These are phyloP conservation scores for Nannochloropsis gaditana DNA, from an alignment of 108 stramenopile genomes.

Conservation along the genomic window DNA sequence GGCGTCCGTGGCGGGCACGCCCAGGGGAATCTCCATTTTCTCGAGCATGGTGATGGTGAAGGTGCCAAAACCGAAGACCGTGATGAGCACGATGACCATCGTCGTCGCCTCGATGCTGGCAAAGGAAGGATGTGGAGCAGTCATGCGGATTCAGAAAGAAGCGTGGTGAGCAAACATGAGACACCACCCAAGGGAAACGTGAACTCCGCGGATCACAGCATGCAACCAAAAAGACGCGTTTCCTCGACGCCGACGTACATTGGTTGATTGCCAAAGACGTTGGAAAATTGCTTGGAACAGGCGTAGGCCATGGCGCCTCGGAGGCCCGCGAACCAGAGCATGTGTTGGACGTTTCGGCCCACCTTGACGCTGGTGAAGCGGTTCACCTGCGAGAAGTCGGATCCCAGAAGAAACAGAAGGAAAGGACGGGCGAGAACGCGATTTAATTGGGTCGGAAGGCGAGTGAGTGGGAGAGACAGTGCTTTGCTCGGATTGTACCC, in stretches of 20 bases:
- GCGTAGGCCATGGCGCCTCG: slow-evolving; percentile 28
- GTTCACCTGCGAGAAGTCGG: not conserved
- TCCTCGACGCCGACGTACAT: no score
- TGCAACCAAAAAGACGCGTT: no score
- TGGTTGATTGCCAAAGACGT: not conserved
- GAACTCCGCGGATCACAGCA: no score
- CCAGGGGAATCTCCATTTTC: not conserved
- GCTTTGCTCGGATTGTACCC: no score
- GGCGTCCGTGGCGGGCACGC: not conserved
- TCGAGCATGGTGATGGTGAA: not conserved
- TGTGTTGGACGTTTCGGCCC: not conserved
- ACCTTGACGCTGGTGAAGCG: not conserved
- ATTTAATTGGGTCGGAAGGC: no score
- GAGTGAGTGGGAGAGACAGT: no score
- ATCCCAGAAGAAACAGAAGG: no score
- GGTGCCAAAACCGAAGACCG: not conserved
- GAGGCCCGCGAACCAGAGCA: slow-evolving; percentile 34
- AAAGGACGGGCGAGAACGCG: no score
- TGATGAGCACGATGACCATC: not conserved
- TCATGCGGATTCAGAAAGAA: no score
- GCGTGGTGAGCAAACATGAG: no score
- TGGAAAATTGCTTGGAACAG: not conserved
- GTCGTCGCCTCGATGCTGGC: not conserved
- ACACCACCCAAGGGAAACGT: no score
- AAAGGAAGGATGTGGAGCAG: no score